These are phyloP conservation scores for Sporothrix globosa DNA, from an alignment of 2,329 filamentous ascomycete genomes.

Conservation along the genomic window DNA sequence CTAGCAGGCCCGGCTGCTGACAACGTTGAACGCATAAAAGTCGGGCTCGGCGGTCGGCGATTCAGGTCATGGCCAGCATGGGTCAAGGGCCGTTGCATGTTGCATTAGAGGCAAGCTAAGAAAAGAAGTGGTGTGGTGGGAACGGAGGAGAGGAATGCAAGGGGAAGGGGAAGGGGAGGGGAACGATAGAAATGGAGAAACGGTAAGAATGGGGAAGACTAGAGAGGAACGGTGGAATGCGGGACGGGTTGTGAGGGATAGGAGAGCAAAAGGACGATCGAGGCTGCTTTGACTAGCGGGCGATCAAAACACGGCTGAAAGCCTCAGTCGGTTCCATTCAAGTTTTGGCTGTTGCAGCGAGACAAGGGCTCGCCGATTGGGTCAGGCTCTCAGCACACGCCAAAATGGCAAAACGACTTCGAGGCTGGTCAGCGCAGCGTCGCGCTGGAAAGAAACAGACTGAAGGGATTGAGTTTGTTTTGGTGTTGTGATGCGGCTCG, in stretches of 20 bases:
- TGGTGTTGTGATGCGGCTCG: background rate
- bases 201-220: background rate
- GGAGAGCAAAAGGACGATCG: background rate
- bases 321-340: background rate
- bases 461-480: constrained; percentile 17
- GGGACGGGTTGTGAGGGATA: background rate
- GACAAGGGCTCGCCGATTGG: background rate
- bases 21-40: constrained; percentile 9
- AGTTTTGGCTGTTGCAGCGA: constrained; percentile 22
- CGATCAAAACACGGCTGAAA: constrained; percentile 20
- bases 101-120: constrained; percentile 25
- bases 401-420: background rate
- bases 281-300: background rate
- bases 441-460: background rate
- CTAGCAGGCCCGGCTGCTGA: background rate
- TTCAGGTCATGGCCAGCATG: constrained; percentile 22
- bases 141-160: background rate
- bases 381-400: background rate
- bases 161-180: background rate
- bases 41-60: constrained; percentile 16
- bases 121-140: constrained; percentile 9
- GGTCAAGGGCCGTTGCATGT: constrained; percentile 25
- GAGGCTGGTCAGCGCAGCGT: constrained; percentile 1
- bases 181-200: constrained; percentile 18
- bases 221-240: constrained; percentile 8